Base-by-base conservation (phyloP, 2,329 filamentous ascomycete species). In the Aureobasidium uvarum region DNA sequence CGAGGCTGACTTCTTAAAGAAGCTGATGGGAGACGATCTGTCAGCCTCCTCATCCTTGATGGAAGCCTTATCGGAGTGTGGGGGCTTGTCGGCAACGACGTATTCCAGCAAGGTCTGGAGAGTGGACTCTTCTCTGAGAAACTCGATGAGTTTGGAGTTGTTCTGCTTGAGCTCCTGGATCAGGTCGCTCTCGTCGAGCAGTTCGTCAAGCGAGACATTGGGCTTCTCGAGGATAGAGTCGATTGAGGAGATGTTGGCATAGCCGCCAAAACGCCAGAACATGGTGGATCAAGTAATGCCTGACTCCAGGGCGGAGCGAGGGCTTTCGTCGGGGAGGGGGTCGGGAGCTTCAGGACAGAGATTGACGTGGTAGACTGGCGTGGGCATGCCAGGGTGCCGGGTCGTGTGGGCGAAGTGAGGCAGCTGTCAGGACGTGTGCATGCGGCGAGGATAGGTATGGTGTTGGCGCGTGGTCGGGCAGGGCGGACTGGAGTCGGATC, bases 211-310 rank as follows among this genome's bases (percentile, higher is more conserved):
- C 62, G 91, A 92, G 76, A 97, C 93, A 79, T 96, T 91, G 72
- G 86, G 88, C 79, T 96, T 96, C 77, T 99, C 95, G 77, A 99
- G 92, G 74, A 99, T 91, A 72, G 89, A 92, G 80, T 98, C 95
- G 79, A 99, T 92, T 75, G 93, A 90, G 74, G 94, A 97, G 80
- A 96, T 90, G 84, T 92, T 96, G 84, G 93, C 91, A 85, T 98
- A 98, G 76, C 92, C 92, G 85, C 95, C 94, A 85, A 98, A 99
- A 81, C 94, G 90, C 95, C 95, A 99, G 81, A 99, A 99, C 95
- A 99, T 99, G 83, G 79, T 56, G 43, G 64, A 39, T 65, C 64
- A 69, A 39, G 68, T 67, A 41, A 68, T 66, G 67, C 65, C 65
- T 43, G 64, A 64, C 66, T 68, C 68, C 68, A 50, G 45, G 31